phyloP scores from a whole-genome alignment of 768 basidiomycete species.

The Psilocybe sp. region DNA sequence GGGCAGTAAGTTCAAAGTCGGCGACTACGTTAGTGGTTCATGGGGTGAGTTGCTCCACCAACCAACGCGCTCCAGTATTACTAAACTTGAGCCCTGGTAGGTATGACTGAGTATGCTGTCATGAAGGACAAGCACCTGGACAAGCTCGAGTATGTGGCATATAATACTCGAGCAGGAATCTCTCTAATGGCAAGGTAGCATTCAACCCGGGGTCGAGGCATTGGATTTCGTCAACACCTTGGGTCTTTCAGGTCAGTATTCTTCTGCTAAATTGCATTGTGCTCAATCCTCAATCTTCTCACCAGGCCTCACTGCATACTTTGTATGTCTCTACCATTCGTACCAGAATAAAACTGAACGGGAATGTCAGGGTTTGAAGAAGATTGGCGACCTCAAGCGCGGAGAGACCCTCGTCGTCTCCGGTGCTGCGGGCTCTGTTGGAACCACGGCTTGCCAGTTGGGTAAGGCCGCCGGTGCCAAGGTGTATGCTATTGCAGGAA shows the following conservation, averaged over 20 bases:
- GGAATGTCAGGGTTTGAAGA: conserved; percentile 65
- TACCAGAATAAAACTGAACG: background rate
- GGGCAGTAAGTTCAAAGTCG: conserved; percentile 53
- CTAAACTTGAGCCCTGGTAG: conserved; percentile 29
- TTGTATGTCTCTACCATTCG: conserved; percentile 44
- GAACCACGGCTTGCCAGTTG: conserved; percentile 80
- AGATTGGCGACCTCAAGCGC: conserved; percentile 74
- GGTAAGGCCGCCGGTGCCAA: conserved; percentile 77
- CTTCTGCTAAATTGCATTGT: background rate
- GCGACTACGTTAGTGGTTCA: conserved; percentile 64
- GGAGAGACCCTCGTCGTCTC: conserved; percentile 86
- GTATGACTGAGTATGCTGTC: conserved; percentile 77
- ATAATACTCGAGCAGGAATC: background rate
- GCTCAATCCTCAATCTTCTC: background rate
- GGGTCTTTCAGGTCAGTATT: conserved; percentile 64
- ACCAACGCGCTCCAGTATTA: background rate
- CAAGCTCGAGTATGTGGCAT: conserved; percentile 51
- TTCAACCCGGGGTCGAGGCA: conserved; percentile 55
- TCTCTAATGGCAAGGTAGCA: conserved; percentile 26
- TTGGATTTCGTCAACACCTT: conserved; percentile 83
- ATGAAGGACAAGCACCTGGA: conserved; percentile 48
- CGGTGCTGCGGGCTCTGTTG: conserved; percentile 90
- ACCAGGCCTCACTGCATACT: conserved; percentile 84
- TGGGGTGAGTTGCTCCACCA: conserved; percentile 48
- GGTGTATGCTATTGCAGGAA: conserved; percentile 88